Conservation (phyloP, 306 rosid species). For the Bauhinia variegata region DNA sequence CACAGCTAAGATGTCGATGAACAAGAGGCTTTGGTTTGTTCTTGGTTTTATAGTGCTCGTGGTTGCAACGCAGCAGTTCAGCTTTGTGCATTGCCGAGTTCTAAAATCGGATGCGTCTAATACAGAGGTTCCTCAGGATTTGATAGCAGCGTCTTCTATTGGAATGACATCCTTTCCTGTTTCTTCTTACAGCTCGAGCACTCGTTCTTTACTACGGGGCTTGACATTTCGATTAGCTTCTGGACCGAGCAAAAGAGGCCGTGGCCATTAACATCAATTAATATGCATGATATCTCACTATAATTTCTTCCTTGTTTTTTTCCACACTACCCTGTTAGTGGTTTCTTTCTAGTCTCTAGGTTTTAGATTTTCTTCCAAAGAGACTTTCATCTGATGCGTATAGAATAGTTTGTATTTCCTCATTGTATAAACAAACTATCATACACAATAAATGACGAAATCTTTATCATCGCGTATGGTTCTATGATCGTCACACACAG, state of each 20-base stretch:
- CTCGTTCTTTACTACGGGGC: constrained; percentile 46
- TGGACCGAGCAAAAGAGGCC: constrained; percentile 85
- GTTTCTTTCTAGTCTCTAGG: too few relatives aligned
- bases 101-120: constrained; percentile 36
- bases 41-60: constrained; percentile 45
- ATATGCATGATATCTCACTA: too few relatives aligned
- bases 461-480: constrained; percentile 12
- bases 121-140: neutral
- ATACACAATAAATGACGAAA: neutral
- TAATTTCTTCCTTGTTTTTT: too few relatives aligned
- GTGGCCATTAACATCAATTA: too few relatives aligned
- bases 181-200: constrained; percentile 51
- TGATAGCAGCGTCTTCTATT: neutral
- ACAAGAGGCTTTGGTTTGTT: constrained; percentile 40
- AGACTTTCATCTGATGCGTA: constrained; percentile 10
- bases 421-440: constrained; percentile 31
- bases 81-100: constrained; percentile 58
- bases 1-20: constrained; percentile 34
- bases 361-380: neutral
- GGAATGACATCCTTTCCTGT: constrained; percentile 41
- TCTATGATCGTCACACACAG: constrained; percentile 12
- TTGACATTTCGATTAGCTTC: constrained; percentile 59
- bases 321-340: too few relatives aligned
- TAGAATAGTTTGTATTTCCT: too few relatives aligned
- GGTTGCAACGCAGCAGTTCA: constrained; percentile 42